Evolutionary conservation across 2,329 filamentous ascomycete genomes (phyloP).

Genomic region (Ramularia endophylla): DNA sequence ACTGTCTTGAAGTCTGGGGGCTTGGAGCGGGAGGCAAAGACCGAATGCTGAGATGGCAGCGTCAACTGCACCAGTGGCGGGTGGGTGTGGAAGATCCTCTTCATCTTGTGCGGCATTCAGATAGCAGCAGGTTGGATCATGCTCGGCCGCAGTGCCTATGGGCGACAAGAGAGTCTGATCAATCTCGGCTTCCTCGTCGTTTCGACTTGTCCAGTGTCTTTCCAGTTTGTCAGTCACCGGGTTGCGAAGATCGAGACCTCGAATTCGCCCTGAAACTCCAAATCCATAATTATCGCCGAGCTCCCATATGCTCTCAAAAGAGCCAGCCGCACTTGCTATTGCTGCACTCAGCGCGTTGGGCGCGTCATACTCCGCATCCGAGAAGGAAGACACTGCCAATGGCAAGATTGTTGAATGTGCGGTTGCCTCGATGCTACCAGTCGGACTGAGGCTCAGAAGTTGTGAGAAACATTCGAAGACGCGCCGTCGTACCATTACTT

Average conservation of each 20-base stretch:
- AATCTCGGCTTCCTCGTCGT: slow-evolving; percentile 59
- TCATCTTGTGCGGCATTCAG: slow-evolving; percentile 34
- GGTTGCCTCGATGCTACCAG: slow-evolving; percentile 76
- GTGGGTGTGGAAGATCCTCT: slow-evolving; percentile 57
- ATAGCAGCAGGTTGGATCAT: slow-evolving; percentile 81
- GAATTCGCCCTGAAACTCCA: slow-evolving; percentile 79
- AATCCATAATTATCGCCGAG: slow-evolving; percentile 91
- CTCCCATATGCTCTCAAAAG: slow-evolving; percentile 93
- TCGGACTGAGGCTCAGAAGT: slow-evolving; percentile 79
- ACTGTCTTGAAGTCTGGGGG: slow-evolving; percentile 89
- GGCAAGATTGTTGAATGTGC: slow-evolving; percentile 89
- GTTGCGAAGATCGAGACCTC: slow-evolving; percentile 67
- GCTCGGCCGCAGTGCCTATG: slow-evolving; percentile 76
- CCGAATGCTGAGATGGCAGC: slow-evolving; percentile 90
- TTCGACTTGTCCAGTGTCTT: slow-evolving; percentile 34
- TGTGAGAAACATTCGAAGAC: slow-evolving; percentile 94
- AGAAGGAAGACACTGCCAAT: slow-evolving; percentile 83
- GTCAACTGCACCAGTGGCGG: slow-evolving; percentile 90
- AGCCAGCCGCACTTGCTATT: slow-evolving; percentile 82
- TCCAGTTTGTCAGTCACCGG: slow-evolving; percentile 59
- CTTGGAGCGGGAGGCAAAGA: slow-evolving; percentile 81
- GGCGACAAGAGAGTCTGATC: slow-evolving; percentile 53
- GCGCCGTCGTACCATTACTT: slow-evolving; percentile 85
- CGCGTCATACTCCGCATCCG: slow-evolving; percentile 83
- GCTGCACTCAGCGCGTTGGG: slow-evolving; percentile 81